Base-by-base conservation (phyloP, 805 yeast species). In the Ogataea wickerhamii region DNA sequence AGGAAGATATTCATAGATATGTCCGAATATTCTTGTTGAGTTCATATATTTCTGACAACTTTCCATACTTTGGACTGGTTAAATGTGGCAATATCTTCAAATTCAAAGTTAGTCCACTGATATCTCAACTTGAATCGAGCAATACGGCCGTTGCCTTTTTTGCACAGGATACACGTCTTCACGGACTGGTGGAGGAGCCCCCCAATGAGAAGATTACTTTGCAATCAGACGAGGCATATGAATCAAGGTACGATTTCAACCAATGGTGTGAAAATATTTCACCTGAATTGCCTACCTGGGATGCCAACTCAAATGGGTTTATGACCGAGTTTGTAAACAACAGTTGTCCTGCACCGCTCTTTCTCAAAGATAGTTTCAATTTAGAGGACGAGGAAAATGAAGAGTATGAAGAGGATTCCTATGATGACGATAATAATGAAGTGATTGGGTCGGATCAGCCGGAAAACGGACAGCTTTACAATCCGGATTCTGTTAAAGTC, bases 21-120 rank as follows among this genome's bases (percentile, higher is more conserved):
- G 58, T 73, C 2, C 61, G 86, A 39, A 70, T 79, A 11, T 50
- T 76, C 4, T 54, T 77, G 13, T 60, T 79, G 45, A 77, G 78
- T 0, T 53, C 71, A n/a, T 60, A 66, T 35, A 56, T 80, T 18
- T 73, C 82, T 3, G 75, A 75, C 36, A 58, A 66, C 32, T 74
- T 65, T 49, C 53, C 58, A 0, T 68, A 69, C 13, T 77, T 75
- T 59, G 87, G 85, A 1, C 51, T 80, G 19, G 64, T 70, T n/a
- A 61, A 76, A 47, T 64, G 69, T 2, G 61, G 53, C 3, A 67
- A 68, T 18, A 64, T 68, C 18, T 76, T 76, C 58, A 70, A 67
- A 43, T 73, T 61, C 44, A 45, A 41, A 5, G 22, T 18, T 37
- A 38, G 29, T n/a, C 23, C 34, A 2, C 23, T 23, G n/a, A 30